phyloP scores from a whole-genome alignment of 306 rosid genomes.

The Mimosa pudica region DNA sequence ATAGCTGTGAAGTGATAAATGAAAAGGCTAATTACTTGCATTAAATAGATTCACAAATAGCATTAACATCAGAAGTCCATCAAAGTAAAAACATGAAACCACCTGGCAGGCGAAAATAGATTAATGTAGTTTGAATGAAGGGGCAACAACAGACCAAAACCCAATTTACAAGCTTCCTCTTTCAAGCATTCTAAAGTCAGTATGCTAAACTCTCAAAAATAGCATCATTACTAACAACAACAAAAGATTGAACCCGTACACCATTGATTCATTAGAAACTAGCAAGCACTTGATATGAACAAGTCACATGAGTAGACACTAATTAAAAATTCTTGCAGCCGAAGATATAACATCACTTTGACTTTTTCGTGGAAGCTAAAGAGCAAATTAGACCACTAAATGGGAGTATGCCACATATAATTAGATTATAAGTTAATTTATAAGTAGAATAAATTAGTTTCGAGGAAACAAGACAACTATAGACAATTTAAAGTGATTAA shows the following conservation, averaged over 20 bases:
- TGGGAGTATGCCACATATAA: too few species aligned
- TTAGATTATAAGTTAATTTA: too few species aligned
- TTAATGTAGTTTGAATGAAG: neutral
- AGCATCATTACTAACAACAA: constrained; percentile 9
- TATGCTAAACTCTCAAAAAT: neutral
- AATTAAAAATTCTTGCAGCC: neutral
- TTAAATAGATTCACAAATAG: neutral
- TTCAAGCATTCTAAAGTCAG: too few species aligned
- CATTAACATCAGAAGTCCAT: constrained; percentile 2
- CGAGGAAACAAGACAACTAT: too few species aligned
- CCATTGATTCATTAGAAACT: neutral
- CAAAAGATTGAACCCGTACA: neutral
- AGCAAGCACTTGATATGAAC: neutral
- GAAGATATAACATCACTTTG: neutral
- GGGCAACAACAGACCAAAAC: neutral
- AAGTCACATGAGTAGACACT: neutral
- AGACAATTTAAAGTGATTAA: too few species aligned
- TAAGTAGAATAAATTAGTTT: too few species aligned
- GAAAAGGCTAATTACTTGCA: neutral
- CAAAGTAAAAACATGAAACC: constrained; percentile 5
- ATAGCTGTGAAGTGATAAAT: neutral
- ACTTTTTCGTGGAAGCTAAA: too few species aligned
- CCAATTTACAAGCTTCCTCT: constrained; percentile 11
- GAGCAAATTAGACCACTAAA: too few species aligned
- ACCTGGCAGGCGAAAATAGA: neutral